Percentiles rank a stretch among this genome's conserved stretches.
These are phyloP conservation scores for Trypanosoma boissoni DNA, from an alignment of 208 protist genomes.

Conservation along the genomic window DNA sequence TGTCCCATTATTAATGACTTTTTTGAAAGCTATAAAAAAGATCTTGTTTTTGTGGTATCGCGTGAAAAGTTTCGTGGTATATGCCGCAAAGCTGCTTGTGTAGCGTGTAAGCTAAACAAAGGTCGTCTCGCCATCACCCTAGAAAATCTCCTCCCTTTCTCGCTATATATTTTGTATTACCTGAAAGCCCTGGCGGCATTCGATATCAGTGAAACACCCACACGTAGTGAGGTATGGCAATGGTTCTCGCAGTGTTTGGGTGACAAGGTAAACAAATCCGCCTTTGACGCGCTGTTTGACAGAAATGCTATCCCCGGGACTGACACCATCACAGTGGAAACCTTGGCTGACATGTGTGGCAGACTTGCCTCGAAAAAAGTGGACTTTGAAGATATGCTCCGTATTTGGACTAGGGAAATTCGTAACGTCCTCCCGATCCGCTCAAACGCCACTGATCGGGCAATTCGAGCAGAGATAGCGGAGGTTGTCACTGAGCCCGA, in stretches of 20 bases:
- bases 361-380: background rate
- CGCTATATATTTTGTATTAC: no score
- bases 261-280: background rate
- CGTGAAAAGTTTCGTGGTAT: background rate
- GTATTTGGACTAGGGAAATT: slow-evolving; percentile 5
- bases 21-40: slow-evolving; percentile 2
- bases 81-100: slow-evolving; percentile 1
- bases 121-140: no score
- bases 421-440: background rate
- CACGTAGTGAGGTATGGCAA: background rate
- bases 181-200: no score
- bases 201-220: no score
- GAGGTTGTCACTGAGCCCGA: background rate
- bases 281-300: background rate
- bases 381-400: background rate
- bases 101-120: background rate
- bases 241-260: slow-evolving; percentile 2
- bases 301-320: background rate
- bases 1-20: background rate
- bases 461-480: background rate
- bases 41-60: slow-evolving; percentile 3
- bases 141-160: no score
- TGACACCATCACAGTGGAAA: background rate
- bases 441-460: background rate
- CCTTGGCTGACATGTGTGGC: slow-evolving; percentile 9